These are phyloP conservation scores for Mediolabrus comicus DNA, from an alignment of 108 stramenopile species.

Conservation along the genomic window DNA sequence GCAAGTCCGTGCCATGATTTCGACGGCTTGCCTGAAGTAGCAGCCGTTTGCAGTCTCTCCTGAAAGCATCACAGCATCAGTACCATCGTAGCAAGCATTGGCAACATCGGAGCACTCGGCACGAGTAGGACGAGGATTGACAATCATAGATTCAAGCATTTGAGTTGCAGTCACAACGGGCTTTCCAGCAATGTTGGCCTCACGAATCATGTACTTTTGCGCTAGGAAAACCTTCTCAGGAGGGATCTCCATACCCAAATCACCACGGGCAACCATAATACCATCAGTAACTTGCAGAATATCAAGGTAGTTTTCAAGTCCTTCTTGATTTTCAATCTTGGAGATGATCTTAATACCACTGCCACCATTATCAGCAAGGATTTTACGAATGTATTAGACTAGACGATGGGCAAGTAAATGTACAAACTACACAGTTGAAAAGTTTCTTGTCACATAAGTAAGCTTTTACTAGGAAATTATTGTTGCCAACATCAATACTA, in stretches of 20 bases:
- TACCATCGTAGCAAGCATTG: slow-evolving; percentile 94
- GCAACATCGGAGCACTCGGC: slow-evolving; percentile 99
- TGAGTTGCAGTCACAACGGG: slow-evolving; percentile 97
- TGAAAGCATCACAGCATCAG: slow-evolving; percentile 89
- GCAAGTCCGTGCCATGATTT: slow-evolving; percentile 93
- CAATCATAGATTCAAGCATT: slow-evolving; percentile 97
- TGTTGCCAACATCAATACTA: too few species aligned
- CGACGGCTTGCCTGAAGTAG: slow-evolving; percentile 81
- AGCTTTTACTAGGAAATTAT: too few species aligned
- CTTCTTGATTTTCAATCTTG: slow-evolving; percentile 98
- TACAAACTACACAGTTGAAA: too few species aligned
- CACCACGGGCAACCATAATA: slow-evolving; percentile 97
- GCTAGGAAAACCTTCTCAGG: slow-evolving; percentile 91
- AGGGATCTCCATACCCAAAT: slow-evolving; percentile 96
- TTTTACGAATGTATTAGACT: slow-evolving; percentile 79
- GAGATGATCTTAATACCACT: slow-evolving; percentile 93
- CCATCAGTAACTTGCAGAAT: slow-evolving; percentile 92
- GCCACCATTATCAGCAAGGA: slow-evolving; percentile 83
- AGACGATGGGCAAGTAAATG: too few species aligned
- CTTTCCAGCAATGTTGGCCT: slow-evolving; percentile 92
- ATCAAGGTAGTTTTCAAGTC: slow-evolving; percentile 91
- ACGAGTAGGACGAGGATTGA: slow-evolving; percentile 97
- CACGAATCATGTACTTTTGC: slow-evolving; percentile 90
- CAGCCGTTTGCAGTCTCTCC: slow-evolving; percentile 92
- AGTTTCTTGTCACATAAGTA: too few species aligned